Base-by-base conservation (phyloP, 148 eudicot genomes). In the Rhododendron ovatum region DNA sequence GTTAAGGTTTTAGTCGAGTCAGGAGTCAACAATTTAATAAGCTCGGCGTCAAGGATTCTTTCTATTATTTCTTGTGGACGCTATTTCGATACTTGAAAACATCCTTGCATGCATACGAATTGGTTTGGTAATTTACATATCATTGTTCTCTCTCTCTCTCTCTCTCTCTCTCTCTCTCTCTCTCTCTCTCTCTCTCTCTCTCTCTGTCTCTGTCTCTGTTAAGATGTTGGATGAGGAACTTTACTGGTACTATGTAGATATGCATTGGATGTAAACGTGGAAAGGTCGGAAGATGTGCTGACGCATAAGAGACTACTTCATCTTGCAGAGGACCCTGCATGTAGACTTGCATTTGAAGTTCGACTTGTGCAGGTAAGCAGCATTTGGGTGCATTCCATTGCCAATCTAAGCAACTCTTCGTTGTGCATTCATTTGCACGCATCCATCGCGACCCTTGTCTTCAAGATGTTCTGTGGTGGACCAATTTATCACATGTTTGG, bases 191-290 rank as follows among this genome's bases (percentile, higher is more conserved):
- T n/a, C n/a, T n/a, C 28, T 33, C 22, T 48, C 7, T n/a, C n/a
- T n/a, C n/a, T 53, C 17, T 53, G 20, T 14, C 7, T 17, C 5
- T 17, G 0, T 28, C 0, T 51, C 1, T 50, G 11, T 59, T 48
- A 37, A 47, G 51, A 6, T 26, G 35, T 79, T 47, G 37, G 71
- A 39, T 83, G 69, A 69, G 26, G 79, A 57, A 37, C 81, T 85
- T 85, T 63, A 53, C 48, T 78, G 48, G 20, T 48, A 73, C 30
- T 84, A 20, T 85, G 81, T 55, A 93, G 95, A 48, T 93, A 93
- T 87, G 92, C 92, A 26, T 83, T 91, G 91, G 95, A 93, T 84
- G 93, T 93, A 79, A 93, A 93, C 18, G 92, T 91, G 79, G 95
- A 91, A 87, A 89, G 93, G 88, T 89, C 93, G 35, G 94, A 93